Conservation (phyloP, 148 eudicot species). For the Diospyros kaki region DNA sequence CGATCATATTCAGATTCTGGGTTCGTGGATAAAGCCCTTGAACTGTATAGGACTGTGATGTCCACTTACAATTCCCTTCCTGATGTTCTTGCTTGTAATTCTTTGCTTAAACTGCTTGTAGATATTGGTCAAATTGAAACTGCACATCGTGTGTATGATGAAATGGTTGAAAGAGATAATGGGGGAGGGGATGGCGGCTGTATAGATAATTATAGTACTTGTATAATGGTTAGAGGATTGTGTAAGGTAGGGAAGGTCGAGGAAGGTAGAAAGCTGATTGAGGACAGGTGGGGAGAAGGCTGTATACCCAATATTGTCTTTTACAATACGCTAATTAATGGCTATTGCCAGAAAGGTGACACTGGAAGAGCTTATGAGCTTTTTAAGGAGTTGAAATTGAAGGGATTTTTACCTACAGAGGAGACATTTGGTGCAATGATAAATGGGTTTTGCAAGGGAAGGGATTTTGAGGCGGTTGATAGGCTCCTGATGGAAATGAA, state of each 20-base stretch:
- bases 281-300: conserved; percentile 76
- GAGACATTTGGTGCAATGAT: conserved; percentile 83
- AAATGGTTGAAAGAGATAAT: conserved; percentile 54
- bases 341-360: conserved; percentile 73
- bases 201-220: conserved; percentile 71
- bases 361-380: conserved; percentile 38
- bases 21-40: conserved; percentile 59
- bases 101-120: conserved; percentile 56
- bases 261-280: conserved; percentile 71
- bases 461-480: conserved; percentile 55
- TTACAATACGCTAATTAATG: conserved; percentile 73
- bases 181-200: conserved; percentile 25
- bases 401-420: conserved; percentile 61
- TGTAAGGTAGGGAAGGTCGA: conserved; percentile 74
- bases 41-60: conserved; percentile 36
- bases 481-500: conserved; percentile 68
- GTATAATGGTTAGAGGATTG: conserved; percentile 68
- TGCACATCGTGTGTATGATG: conserved; percentile 55
- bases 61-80: conserved; percentile 35
- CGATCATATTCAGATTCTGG: conserved; percentile 56
- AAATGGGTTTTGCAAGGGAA: conserved; percentile 56
- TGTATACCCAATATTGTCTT: conserved; percentile 81
- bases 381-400: conserved; percentile 56
- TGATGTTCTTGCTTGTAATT: conserved; percentile 58
- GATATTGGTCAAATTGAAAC: conserved; percentile 34